Conservation (phyloP, 305 asterid genomes). For the Fraxinus greggii region DNA sequence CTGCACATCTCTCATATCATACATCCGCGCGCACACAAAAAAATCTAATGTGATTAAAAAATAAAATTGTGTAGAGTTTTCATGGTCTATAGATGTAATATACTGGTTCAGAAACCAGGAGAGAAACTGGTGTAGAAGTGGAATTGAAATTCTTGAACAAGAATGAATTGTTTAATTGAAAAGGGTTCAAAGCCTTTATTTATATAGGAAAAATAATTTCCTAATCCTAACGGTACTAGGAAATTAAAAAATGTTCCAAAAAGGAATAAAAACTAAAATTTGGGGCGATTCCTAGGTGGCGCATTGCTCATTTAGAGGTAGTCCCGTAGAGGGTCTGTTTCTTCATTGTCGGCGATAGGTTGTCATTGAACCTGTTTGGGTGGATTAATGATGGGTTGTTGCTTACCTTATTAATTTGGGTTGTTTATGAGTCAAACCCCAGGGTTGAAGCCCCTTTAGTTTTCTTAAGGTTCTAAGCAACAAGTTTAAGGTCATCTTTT, state of each 20-base stretch:
- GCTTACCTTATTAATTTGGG: neutral
- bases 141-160: neutral
- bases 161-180: neutral
- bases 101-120: neutral
- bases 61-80: slow-evolving; percentile 1
- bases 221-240: neutral
- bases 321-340: neutral
- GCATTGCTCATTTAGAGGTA: neutral
- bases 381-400: neutral
- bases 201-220: neutral
- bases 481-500: neutral
- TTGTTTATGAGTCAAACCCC: neutral
- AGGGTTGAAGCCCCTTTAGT: neutral
- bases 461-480: neutral
- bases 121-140: neutral
- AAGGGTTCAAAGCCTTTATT: neutral
- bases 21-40: neutral
- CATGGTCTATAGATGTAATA: slow-evolving; percentile 7
- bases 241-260: neutral
- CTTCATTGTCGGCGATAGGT: neutral
- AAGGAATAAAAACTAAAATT: neutral
- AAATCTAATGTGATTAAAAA: slow-evolving; percentile 1
- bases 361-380: neutral
- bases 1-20: slow-evolving; percentile 15
- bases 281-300: neutral